Conservation (phyloP, 805 yeast genomes). For the Geotrichum ghanense region DNA sequence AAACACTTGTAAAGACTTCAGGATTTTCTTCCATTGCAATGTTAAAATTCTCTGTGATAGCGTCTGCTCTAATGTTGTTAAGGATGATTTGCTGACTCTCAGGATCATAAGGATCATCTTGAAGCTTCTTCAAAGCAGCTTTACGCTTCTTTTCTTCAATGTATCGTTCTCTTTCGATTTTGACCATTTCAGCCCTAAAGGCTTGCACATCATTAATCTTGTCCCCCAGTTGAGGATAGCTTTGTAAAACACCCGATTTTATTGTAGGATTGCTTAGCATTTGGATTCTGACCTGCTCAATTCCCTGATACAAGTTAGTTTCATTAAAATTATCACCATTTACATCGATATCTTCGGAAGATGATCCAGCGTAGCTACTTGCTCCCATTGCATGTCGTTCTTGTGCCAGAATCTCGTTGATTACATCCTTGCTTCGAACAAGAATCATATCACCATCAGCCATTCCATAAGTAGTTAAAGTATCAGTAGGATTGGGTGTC, state of each 20-base stretch:
- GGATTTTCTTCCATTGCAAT: conserved; percentile 83
- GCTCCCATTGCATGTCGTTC: background rate
- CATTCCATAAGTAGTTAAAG: conserved; percentile 37
- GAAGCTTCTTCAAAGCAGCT: conserved; percentile 40
- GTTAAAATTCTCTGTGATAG: conserved; percentile 67
- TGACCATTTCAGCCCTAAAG: conserved; percentile 31
- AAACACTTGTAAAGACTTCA: conserved; percentile 72
- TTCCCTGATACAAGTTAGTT: conserved; percentile 10
- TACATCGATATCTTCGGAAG: background rate
- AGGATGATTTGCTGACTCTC: conserved; percentile 53
- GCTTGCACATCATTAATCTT: conserved; percentile 36
- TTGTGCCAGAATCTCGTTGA: background rate
- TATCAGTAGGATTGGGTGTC: conserved; percentile 24
- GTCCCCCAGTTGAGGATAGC: conserved; percentile 38
- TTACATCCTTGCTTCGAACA: conserved; percentile 6
- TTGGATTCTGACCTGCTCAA: conserved; percentile 26
- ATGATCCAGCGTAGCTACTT: background rate
- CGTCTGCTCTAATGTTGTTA: conserved; percentile 58
- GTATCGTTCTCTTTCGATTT: conserved; percentile 20
- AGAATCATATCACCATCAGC: conserved; percentile 51
- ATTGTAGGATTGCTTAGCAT: conserved; percentile 25
- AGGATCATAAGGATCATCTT: conserved; percentile 59
- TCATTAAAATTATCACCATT: background rate
- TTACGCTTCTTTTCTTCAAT: conserved; percentile 28
- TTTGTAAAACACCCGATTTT: conserved; percentile 23